These are phyloP conservation scores for Monosporozyma aerobia DNA, from an alignment of 805 yeast species.

Conservation along the genomic window DNA sequence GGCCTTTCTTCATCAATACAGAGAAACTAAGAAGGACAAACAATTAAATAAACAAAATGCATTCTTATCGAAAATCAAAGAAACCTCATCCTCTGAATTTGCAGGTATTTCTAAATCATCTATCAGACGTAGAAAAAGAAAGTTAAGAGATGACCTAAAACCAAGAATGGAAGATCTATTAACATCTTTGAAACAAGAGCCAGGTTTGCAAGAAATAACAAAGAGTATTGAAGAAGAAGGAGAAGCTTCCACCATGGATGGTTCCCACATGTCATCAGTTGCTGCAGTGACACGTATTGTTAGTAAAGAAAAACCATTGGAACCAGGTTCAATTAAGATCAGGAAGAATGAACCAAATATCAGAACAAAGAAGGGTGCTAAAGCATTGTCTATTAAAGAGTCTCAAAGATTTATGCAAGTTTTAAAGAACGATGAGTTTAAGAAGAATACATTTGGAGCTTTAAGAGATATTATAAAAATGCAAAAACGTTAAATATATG, in stretches of 20 bases:
- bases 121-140: constrained; percentile 53
- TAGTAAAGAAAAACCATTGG: constrained; percentile 3
- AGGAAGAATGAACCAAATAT: constrained; percentile 44
- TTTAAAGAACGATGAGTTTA: constrained; percentile 44
- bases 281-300: constrained; percentile 5
- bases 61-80: constrained; percentile 20
- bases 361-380: constrained; percentile 44
- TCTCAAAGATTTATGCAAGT: constrained; percentile 49
- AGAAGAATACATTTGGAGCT: constrained; percentile 55
- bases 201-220: constrained; percentile 13
- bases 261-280: background rate
- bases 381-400: constrained; percentile 48
- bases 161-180: constrained; percentile 61
- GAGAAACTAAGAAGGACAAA: constrained; percentile 46
- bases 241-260: background rate
- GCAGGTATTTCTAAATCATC: constrained; percentile 58
- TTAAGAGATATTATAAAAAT: constrained; percentile 48
- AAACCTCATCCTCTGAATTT: constrained; percentile 20
- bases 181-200: constrained; percentile 37
- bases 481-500: constrained; percentile 13
- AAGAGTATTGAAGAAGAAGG: constrained; percentile 9
- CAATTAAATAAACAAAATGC: constrained; percentile 33
- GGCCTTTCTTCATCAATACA: constrained; percentile 44
- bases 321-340: constrained; percentile 15
- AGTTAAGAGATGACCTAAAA: constrained; percentile 50